A percentile compares a stretch with the other conserved stretches of the same genome.
Conservation (phyloP, 2,329 filamentous ascomycete genomes). For the Podosphaera aphanis region DNA sequence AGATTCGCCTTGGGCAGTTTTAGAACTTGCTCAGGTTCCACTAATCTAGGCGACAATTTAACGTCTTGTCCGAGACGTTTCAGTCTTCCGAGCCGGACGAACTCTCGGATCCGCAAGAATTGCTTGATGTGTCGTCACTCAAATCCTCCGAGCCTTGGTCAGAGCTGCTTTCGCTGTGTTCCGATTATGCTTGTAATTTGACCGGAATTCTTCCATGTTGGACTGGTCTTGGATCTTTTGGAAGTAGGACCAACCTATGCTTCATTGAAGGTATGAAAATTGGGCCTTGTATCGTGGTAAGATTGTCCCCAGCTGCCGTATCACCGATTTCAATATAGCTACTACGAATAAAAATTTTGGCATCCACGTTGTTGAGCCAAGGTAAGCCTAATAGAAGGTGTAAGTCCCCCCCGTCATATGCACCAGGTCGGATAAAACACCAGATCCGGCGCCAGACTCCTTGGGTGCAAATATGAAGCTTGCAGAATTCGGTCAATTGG, state of each 20-base stretch:
- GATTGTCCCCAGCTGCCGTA: background rate
- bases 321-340: background rate
- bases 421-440: background rate
- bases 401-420: too few relatives aligned
- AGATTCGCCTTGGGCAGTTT: too few relatives aligned
- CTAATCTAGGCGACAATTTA: too few relatives aligned
- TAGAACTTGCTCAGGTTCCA: too few relatives aligned
- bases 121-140: too few relatives aligned
- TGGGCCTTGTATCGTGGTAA: background rate
- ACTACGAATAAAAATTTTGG: background rate
- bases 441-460: background rate
- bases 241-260: background rate
- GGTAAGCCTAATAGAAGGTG: background rate
- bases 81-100: too few relatives aligned
- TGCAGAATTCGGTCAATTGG: background rate
- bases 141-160: background rate
- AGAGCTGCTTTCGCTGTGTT: background rate
- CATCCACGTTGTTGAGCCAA: background rate
- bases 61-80: too few relatives aligned
- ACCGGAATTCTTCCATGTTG: too few relatives aligned
- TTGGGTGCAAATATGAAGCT: background rate
- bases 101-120: too few relatives aligned
- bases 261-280: background rate
- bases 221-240: background rate
- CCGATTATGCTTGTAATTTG: background rate